Evolutionary conservation across 257 asterid species (phyloP).

Genomic region (Fraxinus cuspidata): DNA sequence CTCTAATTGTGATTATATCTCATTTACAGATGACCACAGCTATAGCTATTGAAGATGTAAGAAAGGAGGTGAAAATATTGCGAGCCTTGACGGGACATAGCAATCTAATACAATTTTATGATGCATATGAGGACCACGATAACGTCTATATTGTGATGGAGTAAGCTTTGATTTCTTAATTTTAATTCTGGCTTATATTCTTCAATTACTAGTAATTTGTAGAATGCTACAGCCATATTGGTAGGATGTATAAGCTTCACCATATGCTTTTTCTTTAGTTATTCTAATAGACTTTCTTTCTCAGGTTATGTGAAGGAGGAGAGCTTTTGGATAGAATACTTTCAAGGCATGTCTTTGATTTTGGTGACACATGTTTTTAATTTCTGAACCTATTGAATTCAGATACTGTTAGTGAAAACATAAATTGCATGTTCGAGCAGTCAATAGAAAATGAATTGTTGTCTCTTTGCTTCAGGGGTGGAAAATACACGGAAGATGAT

Average conservation of each 20-base stretch:
- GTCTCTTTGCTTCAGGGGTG: constrained; percentile 42
- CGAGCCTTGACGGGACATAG: constrained; percentile 60
- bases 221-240: not conserved
- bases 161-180: constrained; percentile 40
- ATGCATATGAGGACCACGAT: constrained; percentile 58
- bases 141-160: constrained; percentile 66
- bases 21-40: constrained; percentile 57
- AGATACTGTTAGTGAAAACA: not conserved
- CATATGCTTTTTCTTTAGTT: constrained; percentile 10
- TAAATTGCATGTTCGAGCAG: not conserved
- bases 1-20: not conserved
- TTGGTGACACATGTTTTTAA: not conserved
- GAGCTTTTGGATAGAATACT: constrained; percentile 68
- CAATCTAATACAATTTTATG: constrained; percentile 54
- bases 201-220: not conserved
- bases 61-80: constrained; percentile 68
- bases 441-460: not conserved
- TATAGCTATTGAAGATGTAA: constrained; percentile 62
- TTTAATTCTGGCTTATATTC: not conserved
- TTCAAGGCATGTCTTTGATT: constrained; percentile 40
- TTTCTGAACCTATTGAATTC: not conserved
- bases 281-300: not conserved
- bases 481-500: constrained; percentile 56
- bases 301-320: constrained; percentile 71
- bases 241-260: not conserved